A percentile compares a stretch with the other conserved stretches of the same genome.
Conservation (phyloP, 1,284 basidiomycete species). For the Lentinula novae-zelandiae region DNA sequence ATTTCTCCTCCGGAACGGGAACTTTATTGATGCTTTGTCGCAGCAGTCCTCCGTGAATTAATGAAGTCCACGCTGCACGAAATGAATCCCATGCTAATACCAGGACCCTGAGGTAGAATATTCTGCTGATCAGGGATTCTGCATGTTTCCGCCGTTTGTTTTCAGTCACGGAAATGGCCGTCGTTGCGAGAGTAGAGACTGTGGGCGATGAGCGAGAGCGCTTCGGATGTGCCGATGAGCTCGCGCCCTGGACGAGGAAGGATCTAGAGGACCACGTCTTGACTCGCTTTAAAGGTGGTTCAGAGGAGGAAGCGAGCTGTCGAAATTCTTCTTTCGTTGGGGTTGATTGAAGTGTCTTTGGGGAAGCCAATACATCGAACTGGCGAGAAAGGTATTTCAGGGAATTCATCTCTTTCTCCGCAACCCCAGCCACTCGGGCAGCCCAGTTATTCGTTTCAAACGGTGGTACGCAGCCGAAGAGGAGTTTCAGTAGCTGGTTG, state of each 20-base stretch:
- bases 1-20: conserved; percentile 29
- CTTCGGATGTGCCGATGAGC: conserved; percentile 14
- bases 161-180: conserved; percentile 24
- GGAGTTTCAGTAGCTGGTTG: background rate
- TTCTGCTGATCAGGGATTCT: conserved; percentile 37
- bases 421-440: background rate
- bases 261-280: conserved; percentile 58
- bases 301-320: conserved; percentile 10
- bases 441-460: background rate
- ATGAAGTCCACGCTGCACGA: conserved; percentile 41
- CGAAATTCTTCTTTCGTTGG: conserved; percentile 37
- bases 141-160: conserved; percentile 24
- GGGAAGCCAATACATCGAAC: conserved; percentile 57
- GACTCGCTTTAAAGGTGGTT: conserved; percentile 39
- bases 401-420: conserved; percentile 55
- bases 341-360: conserved; percentile 47
- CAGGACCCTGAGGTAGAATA: conserved; percentile 51
- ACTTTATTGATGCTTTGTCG: background rate
- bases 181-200: conserved; percentile 22
- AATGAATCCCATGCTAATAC: conserved; percentile 50
- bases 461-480: background rate
- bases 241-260: conserved; percentile 35
- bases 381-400: conserved; percentile 66
- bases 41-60: conserved; percentile 20
- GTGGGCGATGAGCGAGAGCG: conserved; percentile 10